Percentiles rank a stretch among this genome's conserved stretches.
Conservation (phyloP, 2,329 filamentous ascomycete genomes). For the Aspergillus pseudoglaucus region DNA sequence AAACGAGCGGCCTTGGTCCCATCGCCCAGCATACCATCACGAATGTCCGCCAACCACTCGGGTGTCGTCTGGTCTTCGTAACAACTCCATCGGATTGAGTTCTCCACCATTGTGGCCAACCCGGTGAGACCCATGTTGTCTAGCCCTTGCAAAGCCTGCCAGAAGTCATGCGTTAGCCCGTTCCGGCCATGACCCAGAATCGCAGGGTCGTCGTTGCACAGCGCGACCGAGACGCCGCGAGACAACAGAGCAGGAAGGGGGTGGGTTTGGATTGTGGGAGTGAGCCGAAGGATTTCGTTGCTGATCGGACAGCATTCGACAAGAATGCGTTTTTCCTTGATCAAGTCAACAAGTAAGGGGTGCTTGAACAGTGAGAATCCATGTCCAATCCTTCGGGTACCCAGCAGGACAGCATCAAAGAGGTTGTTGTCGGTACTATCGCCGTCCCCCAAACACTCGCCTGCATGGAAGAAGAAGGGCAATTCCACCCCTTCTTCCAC, state of each 20-base stretch:
- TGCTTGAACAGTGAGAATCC: constrained; percentile 87
- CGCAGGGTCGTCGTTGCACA: constrained; percentile 87
- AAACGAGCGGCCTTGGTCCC: constrained; percentile 66
- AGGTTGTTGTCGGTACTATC: constrained; percentile 73
- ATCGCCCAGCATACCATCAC: constrained; percentile 64
- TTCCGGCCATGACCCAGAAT: constrained; percentile 77
- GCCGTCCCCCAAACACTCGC: constrained; percentile 77
- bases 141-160: constrained; percentile 86
- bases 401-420: constrained; percentile 81
- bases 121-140: constrained; percentile 85
- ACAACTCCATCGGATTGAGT: constrained; percentile 81
- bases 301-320: constrained; percentile 87
- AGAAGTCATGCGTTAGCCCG: constrained; percentile 88
- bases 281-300: constrained; percentile 79
- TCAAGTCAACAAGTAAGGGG: constrained; percentile 78
- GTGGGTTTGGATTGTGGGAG: constrained; percentile 68
- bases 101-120: constrained; percentile 80
- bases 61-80: constrained; percentile 71
- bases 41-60: constrained; percentile 67
- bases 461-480: constrained; percentile 94
- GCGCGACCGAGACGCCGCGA: constrained; percentile 72
- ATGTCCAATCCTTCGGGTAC: constrained; percentile 82
- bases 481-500: constrained; percentile 70
- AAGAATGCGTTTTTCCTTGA: constrained; percentile 81
- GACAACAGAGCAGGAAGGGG: constrained; percentile 78